Percentiles rank a stretch among this genome's conserved stretches.
phyloP scores from a whole-genome alignment of 225 moss, liverwort and hornwort genomes.

The Sphagnum contortum region DNA sequence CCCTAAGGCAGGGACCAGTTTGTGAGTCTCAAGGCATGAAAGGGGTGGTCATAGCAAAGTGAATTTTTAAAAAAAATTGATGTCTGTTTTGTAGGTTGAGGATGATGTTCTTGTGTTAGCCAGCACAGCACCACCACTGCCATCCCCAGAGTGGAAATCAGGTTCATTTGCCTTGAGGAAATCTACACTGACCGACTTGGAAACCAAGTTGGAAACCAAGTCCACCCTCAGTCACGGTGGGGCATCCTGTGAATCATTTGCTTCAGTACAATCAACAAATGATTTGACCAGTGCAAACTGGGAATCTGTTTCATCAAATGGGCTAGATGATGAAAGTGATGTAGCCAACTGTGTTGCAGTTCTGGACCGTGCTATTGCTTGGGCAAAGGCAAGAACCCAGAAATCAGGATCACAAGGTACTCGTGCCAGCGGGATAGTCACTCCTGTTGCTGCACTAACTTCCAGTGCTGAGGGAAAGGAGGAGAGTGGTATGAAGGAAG shows the following conservation, averaged over 20 bases:
- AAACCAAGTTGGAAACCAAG: conserved; percentile 23
- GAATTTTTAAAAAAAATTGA: no score
- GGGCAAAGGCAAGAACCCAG: conserved; percentile 64
- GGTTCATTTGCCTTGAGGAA: conserved; percentile 15
- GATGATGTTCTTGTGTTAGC: conserved; percentile 41
- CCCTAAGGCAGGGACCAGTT: no score
- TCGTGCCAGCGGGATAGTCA: conserved; percentile 20
- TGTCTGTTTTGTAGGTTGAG: conserved; percentile 4
- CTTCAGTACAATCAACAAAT: conserved; percentile 30
- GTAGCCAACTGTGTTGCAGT: conserved; percentile 85
- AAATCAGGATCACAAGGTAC: conserved; percentile 18
- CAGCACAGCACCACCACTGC: conserved; percentile 48
- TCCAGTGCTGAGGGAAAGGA: conserved; percentile 17
- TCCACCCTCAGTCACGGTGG: conserved; percentile 26
- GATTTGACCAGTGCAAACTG: conserved; percentile 22
- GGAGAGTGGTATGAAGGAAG: conserved; percentile 6
- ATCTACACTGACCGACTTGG: conserved; percentile 10
- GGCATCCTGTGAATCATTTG: conserved; percentile 66
- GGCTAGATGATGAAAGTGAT: conserved; percentile 44
- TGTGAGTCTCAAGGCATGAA: no score
- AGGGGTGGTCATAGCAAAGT: no score
- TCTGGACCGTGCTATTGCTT: conserved; percentile 77
- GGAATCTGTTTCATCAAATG: conserved; percentile 25
- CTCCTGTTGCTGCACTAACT: conserved; percentile 28
- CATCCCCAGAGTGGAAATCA: conserved; percentile 34